Percentiles rank a stretch among this genome's conserved stretches.
Conservation (phyloP, 2,329 filamentous ascomycete species). For the Aspergillus glaucus region DNA sequence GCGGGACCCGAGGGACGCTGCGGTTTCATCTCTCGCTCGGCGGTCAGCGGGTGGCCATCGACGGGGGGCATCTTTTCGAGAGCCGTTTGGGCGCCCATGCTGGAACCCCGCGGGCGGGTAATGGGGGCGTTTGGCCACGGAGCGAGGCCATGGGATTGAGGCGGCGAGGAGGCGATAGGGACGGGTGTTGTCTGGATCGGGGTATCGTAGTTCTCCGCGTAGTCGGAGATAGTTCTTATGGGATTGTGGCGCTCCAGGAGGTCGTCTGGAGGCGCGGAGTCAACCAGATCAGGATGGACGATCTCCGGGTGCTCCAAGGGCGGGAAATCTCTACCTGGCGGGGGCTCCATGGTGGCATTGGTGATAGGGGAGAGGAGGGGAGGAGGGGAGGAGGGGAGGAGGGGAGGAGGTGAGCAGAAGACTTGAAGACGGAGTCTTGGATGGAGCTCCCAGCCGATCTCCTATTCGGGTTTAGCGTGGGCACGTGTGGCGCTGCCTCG, state of each 20-base stretch:
- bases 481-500: neutral
- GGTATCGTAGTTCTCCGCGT: conserved; percentile 25
- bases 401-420: neutral
- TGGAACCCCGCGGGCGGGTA: conserved; percentile 38
- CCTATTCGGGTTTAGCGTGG: neutral
- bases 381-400: neutral
- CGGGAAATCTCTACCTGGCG: conserved; percentile 16
- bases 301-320: conserved; percentile 41
- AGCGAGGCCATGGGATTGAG: conserved; percentile 21
- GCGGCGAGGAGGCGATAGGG: conserved; percentile 29
- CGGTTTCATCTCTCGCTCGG: conserved; percentile 41
- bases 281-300: conserved; percentile 34
- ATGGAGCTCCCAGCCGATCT: neutral
- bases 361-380: neutral
- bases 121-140: conserved; percentile 32
- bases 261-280: conserved; percentile 38
- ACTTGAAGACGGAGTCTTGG: neutral
- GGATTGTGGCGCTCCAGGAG: conserved; percentile 30
- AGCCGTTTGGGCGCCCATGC: conserved; percentile 34
- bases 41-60: conserved; percentile 21
- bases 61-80: conserved; percentile 32
- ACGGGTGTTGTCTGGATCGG: conserved; percentile 24
- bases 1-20: conserved; percentile 64
- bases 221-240: conserved; percentile 25
- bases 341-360: conserved; percentile 11